Evolutionary conservation across 257 asterid genomes (phyloP).

Genomic region (Solanum commersonii): DNA sequence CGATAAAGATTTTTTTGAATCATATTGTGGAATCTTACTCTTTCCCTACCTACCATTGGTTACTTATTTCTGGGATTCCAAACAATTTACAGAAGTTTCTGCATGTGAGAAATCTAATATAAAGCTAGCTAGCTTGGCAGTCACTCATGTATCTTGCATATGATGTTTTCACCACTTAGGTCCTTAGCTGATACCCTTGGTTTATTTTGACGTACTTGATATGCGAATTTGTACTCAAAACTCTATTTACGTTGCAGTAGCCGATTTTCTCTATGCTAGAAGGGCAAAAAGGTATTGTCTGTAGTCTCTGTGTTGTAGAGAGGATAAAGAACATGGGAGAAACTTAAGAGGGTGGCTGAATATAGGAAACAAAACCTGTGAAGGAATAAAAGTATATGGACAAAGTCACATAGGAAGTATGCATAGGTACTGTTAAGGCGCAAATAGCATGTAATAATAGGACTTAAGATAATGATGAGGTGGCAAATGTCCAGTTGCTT

Average conservation of each 20-base stretch:
- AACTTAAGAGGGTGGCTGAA: background rate
- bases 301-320: background rate
- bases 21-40: background rate
- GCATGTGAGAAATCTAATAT: slow-evolving; percentile 5
- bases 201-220: background rate
- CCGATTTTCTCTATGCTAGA: background rate
- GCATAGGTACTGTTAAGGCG: background rate
- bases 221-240: background rate
- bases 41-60: slow-evolving; percentile 1
- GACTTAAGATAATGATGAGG: background rate
- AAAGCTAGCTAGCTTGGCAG: background rate
- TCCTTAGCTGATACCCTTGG: background rate
- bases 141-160: background rate
- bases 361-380: background rate
- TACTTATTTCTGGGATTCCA: slow-evolving; percentile 30
- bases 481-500: background rate
- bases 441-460: background rate
- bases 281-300: background rate
- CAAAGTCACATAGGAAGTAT: background rate
- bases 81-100: slow-evolving; percentile 68
- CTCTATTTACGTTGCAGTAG: background rate
- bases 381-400: background rate
- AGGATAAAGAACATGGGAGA: background rate
- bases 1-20: background rate
- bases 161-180: background rate